Evolutionary conservation across 495 filamentous ascomycete species (phyloP).

Genomic region (Trichoderma parareesei): DNA sequence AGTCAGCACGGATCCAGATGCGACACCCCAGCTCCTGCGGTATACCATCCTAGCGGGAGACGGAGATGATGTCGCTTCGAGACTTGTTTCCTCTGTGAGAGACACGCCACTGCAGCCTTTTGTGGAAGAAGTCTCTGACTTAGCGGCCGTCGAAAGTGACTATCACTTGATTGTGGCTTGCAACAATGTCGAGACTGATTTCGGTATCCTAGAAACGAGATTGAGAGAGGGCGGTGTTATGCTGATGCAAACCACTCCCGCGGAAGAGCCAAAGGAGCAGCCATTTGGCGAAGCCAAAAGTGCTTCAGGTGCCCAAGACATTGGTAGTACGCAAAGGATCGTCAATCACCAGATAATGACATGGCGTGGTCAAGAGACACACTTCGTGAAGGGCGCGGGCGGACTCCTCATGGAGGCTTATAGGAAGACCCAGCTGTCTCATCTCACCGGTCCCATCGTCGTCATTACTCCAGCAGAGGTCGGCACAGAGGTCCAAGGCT

Average conservation of each 20-base stretch:
- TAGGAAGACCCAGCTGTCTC: not conserved
- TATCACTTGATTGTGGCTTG: slow-evolving; percentile 2
- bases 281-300: not conserved
- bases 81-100: not conserved
- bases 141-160: not conserved
- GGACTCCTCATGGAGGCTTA: not conserved
- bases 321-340: not conserved
- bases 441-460: not conserved
- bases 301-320: not conserved
- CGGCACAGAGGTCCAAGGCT: not conserved
- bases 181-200: not conserved
- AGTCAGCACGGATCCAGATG: not conserved
- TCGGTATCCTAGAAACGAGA: not conserved
- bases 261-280: not conserved
- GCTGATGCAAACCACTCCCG: not conserved
- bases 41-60: slow-evolving; percentile 7
- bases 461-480: not conserved
- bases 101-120: not conserved
- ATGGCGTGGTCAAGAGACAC: too few relatives aligned
- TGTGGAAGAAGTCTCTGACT: not conserved
- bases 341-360: not conserved
- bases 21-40: not conserved
- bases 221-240: not conserved
- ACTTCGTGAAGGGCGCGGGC: not conserved
- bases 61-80: not conserved